phyloP scores from a whole-genome alignment of 2,329 filamentous ascomycete species.

The Alternaria brassicae region DNA sequence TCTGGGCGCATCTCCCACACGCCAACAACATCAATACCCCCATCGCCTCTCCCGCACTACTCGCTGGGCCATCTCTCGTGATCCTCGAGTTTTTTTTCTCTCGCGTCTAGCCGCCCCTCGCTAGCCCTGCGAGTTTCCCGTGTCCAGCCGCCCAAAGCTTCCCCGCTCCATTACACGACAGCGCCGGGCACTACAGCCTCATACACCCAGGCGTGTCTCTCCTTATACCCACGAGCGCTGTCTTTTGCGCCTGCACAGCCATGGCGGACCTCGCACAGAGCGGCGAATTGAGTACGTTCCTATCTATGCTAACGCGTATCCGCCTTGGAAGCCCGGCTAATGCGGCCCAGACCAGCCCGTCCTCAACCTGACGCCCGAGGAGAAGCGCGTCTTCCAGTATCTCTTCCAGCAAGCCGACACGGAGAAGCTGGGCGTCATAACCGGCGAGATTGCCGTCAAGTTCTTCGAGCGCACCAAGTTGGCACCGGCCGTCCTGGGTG shows the following conservation, averaged over 20 bases:
- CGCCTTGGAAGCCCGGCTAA: constrained; percentile 24
- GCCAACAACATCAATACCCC: constrained; percentile 18
- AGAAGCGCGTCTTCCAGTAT: constrained; percentile 92
- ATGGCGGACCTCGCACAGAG: constrained; percentile 48
- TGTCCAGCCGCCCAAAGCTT: constrained; percentile 30
- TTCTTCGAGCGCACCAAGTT: constrained; percentile 98
- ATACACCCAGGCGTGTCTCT: constrained; percentile 36
- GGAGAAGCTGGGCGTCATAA: constrained; percentile 90
- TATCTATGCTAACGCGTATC: background rate
- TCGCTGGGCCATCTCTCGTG: constrained; percentile 14
- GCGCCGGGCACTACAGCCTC: constrained; percentile 42
- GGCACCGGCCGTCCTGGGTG: constrained; percentile 81
- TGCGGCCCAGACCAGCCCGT: constrained; percentile 56
- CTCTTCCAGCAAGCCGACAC: constrained; percentile 93
- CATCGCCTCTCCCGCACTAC: constrained; percentile 4
- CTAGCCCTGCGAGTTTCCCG: constrained; percentile 35
- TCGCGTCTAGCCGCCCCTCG: constrained; percentile 13
- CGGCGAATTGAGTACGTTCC: constrained; percentile 46
- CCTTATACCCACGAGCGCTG: too few relatives aligned
- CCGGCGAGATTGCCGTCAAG: constrained; percentile 92
- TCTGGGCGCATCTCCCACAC: constrained; percentile 22
- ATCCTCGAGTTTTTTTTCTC: constrained; percentile 1
- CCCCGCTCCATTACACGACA: constrained; percentile 41
- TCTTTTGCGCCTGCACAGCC: constrained; percentile 32
- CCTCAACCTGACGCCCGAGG: constrained; percentile 86